Evolutionary conservation across 2,329 filamentous ascomycete species (phyloP).

Genomic region (Fusarium siculi): DNA sequence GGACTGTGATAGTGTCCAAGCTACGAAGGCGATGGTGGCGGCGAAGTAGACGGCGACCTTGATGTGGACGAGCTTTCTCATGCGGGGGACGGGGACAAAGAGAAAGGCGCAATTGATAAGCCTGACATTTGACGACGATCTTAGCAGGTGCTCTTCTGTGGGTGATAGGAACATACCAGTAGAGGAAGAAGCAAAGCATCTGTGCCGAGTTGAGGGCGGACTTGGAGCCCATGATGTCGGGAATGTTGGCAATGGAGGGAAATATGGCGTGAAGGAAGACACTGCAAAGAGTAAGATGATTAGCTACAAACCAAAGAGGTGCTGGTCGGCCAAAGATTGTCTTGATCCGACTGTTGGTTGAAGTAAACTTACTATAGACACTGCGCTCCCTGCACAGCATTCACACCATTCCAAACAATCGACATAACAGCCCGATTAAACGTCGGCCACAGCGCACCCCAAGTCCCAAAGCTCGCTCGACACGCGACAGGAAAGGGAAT

Average conservation of each 20-base stretch:
- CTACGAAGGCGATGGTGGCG: constrained; percentile 11
- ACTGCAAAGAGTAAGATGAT: neutral
- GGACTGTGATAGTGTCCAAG: neutral
- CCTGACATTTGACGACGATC: too few species aligned
- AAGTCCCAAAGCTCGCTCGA: constrained; percentile 8
- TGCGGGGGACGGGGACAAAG: neutral
- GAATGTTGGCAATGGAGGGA: constrained; percentile 1
- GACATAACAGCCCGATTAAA: constrained; percentile 12
- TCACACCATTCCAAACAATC: constrained; percentile 18
- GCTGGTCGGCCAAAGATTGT: too few species aligned
- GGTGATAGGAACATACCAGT: neutral
- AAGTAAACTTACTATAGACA: constrained; percentile 1
- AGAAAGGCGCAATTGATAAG: constrained; percentile 14
- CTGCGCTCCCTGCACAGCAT: constrained; percentile 9
- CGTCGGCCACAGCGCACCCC: constrained; percentile 13
- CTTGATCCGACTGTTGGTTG: rapidly evolving
- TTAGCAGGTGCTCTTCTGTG: rapidly evolving
- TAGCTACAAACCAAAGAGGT: neutral
- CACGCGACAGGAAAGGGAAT: constrained; percentile 12
- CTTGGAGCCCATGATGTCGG: constrained; percentile 10
- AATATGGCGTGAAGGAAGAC: constrained; percentile 16
- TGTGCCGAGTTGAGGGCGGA: constrained; percentile 16
- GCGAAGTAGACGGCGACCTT: constrained; percentile 5
- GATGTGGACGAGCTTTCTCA: constrained; percentile 12
- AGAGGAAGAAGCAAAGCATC: constrained; percentile 20